phyloP scores from a whole-genome alignment of 257 asterid genomes.

The Voacanga thouarsii region DNA sequence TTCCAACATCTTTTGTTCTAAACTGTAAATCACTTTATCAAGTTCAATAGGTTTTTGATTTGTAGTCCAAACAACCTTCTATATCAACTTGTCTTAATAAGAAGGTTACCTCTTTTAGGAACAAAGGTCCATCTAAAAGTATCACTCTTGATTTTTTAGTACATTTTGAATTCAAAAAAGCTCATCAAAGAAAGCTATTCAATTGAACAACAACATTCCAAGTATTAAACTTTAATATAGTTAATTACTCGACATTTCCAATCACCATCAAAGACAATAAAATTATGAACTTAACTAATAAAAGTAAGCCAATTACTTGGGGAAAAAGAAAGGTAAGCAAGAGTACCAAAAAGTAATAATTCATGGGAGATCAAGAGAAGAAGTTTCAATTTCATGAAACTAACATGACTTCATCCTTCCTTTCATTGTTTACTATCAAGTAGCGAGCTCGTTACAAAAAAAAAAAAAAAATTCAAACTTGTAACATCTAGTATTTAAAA shows the following conservation, averaged over 20 bases:
- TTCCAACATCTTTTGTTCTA: slow-evolving; percentile 65
- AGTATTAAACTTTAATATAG: too few species aligned
- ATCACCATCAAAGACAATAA: background rate
- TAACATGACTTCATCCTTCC: too few species aligned
- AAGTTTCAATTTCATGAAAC: slow-evolving; percentile 73
- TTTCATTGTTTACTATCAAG: too few species aligned
- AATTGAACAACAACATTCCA: background rate
- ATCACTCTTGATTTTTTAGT: background rate
- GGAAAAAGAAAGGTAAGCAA: slow-evolving; percentile 44
- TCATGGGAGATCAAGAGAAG: slow-evolving; percentile 79
- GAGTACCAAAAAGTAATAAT: too few species aligned
- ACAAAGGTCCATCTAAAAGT: slow-evolving; percentile 69
- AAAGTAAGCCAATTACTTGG: background rate
- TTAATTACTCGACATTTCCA: background rate
- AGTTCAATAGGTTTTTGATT: slow-evolving; percentile 58
- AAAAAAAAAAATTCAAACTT: too few species aligned
- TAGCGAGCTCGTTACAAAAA: too few species aligned
- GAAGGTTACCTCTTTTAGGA: slow-evolving; percentile 81
- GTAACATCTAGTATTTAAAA: too few species aligned
- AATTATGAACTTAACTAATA: background rate
- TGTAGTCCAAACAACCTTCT: slow-evolving; percentile 87
- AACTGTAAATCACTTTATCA: slow-evolving; percentile 57
- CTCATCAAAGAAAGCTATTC: background rate
- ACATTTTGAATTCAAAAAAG: background rate
- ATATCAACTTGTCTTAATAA: slow-evolving; percentile 72